phyloP scores from a whole-genome alignment of 192 early-diverging fungal genomes.

The Coemansia sp. region DNA sequence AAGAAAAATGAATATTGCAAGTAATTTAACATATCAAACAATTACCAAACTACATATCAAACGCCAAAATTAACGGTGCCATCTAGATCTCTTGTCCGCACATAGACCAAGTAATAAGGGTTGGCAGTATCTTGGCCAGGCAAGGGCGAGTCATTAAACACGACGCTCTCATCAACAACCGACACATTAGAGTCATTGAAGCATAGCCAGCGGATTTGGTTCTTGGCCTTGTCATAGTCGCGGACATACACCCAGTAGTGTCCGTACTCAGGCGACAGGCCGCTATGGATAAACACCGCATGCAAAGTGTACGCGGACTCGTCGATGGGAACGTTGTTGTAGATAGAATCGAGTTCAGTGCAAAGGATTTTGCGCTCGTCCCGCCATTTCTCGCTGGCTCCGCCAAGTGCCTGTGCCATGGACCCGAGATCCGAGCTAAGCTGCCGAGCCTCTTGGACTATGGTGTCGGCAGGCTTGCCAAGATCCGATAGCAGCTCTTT shows the following conservation, averaged over 20 bases:
- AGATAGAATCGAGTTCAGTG: slow-evolving; percentile 21
- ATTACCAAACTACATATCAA: not conserved
- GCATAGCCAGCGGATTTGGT: slow-evolving; percentile 65
- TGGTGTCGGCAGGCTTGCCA: not conserved
- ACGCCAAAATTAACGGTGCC: slow-evolving; percentile 22
- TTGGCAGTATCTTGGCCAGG: slow-evolving; percentile 58
- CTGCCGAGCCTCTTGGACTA: slow-evolving; percentile 3
- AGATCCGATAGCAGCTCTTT: slow-evolving; percentile 25
- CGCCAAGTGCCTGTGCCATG: slow-evolving; percentile 11
- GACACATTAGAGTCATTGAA: slow-evolving; percentile 75
- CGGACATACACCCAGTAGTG: slow-evolving; percentile 82
- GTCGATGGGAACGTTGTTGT: slow-evolving; percentile 12
- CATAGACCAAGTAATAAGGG: slow-evolving; percentile 76
- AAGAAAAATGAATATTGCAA: no score
- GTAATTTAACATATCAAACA: no score
- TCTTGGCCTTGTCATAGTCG: slow-evolving; percentile 43
- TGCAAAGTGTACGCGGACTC: slow-evolving; percentile 63
- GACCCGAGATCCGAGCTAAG: slow-evolving; percentile 8
- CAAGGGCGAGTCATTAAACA: slow-evolving; percentile 59
- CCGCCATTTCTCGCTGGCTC: slow-evolving; percentile 19
- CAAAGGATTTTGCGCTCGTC: slow-evolving; percentile 2
- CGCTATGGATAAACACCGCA: slow-evolving; percentile 80
- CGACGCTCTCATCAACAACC: slow-evolving; percentile 58
- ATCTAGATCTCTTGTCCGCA: slow-evolving; percentile 33
- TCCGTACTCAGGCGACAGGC: slow-evolving; percentile 64